Evolutionary conservation across 306 rosid genomes (phyloP).

Genomic region (Glycine tomentella): DNA sequence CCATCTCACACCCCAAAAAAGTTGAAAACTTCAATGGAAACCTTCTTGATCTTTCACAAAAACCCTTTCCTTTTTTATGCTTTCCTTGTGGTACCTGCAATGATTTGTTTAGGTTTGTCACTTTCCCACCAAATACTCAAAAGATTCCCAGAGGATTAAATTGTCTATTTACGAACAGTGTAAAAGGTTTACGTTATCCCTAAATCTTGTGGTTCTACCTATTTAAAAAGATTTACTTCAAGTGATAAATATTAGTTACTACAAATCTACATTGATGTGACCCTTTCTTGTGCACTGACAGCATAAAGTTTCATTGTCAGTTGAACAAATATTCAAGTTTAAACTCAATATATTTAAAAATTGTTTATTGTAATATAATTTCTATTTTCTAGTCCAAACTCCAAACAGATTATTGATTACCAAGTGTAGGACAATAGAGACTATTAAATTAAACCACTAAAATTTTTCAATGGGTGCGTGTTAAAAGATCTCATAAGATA

Average conservation of each 20-base stretch:
- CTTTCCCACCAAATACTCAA: constrained; percentile 32
- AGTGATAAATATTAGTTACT: not conserved
- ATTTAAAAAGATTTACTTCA: not conserved
- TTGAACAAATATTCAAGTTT: not conserved
- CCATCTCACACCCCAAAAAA: constrained; percentile 27
- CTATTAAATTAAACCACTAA: constrained; percentile 6
- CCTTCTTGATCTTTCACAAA: constrained; percentile 7
- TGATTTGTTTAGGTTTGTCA: constrained; percentile 39
- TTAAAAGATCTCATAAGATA: not conserved
- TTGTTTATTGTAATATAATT: not conserved
- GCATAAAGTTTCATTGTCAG: too few species aligned
- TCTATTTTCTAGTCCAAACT: not conserved
- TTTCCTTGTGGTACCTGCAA: constrained; percentile 38
- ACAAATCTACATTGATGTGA: not conserved
- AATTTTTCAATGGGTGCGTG: not conserved
- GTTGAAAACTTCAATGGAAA: constrained; percentile 20
- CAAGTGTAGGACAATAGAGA: not conserved
- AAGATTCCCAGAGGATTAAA: constrained; percentile 32
- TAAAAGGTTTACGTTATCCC: not conserved
- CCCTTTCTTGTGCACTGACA: not conserved
- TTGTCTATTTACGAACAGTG: not conserved
- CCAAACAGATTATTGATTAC: not conserved
- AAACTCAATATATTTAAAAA: not conserved
- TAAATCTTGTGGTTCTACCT: not conserved
- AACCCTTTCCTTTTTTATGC: constrained; percentile 13